Conservation (phyloP, 208 protist genomes). For the Trypanosoma scelopori region DNA sequence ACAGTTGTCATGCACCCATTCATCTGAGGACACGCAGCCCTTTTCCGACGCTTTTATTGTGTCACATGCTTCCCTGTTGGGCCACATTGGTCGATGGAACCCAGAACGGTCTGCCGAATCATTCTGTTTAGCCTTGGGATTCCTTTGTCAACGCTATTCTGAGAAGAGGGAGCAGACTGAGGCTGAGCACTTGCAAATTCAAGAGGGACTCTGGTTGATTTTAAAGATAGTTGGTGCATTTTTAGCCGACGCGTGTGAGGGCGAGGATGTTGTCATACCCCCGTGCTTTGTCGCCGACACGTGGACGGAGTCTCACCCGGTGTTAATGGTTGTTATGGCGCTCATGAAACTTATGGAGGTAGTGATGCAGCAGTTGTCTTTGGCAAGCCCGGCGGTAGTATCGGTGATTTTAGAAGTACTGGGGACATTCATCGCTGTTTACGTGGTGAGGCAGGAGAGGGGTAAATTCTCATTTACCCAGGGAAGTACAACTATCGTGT, state of each 20-base stretch:
- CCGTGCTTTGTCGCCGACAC: constrained; percentile 52
- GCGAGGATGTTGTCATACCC: constrained; percentile 74
- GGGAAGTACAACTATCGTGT: constrained; percentile 36
- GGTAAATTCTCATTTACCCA: constrained; percentile 39
- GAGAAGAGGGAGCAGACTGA: not conserved
- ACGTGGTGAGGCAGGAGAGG: constrained; percentile 39
- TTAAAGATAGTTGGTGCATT: constrained; percentile 60
- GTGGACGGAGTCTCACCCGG: constrained; percentile 21
- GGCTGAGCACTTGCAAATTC: constrained; percentile 22
- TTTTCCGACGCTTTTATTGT: constrained; percentile 60
- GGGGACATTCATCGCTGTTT: constrained; percentile 51
- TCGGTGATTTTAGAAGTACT: constrained; percentile 56
- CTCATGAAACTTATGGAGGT: constrained; percentile 12
- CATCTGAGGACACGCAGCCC: constrained; percentile 43
- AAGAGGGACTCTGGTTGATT: constrained; percentile 63
- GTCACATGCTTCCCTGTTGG: constrained; percentile 71
- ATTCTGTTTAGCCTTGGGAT: constrained; percentile 17
- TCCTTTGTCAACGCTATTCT: constrained; percentile 5
- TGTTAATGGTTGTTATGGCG: constrained; percentile 28
- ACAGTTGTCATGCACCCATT: constrained; percentile 23
- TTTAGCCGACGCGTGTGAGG: constrained; percentile 62
- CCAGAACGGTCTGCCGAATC: constrained; percentile 7
- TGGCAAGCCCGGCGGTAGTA: constrained; percentile 59
- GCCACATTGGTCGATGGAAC: constrained; percentile 55
- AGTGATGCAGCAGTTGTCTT: constrained; percentile 10